These are phyloP conservation scores for Sophora flavescens DNA, from an alignment of 306 rosid species.

Conservation along the genomic window DNA sequence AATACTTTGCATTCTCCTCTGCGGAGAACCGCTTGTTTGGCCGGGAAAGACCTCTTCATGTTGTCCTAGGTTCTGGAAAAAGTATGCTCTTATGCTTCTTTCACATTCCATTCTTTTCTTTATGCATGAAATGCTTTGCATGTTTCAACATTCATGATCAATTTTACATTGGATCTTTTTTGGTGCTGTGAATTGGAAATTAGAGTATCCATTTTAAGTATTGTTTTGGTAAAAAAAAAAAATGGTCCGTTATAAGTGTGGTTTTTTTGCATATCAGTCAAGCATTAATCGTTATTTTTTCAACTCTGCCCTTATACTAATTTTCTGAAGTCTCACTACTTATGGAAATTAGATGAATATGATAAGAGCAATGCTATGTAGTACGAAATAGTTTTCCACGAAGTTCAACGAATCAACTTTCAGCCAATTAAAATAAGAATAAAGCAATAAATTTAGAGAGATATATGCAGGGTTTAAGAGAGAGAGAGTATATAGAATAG, in stretches of 20 bases:
- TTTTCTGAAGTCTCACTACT: not conserved
- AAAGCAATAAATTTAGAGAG: too few relatives aligned
- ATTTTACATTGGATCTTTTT: conserved; percentile 4
- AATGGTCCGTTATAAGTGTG: too few relatives aligned
- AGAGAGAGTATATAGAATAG: too few relatives aligned
- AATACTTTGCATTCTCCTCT: conserved; percentile 47
- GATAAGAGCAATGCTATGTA: too few relatives aligned
- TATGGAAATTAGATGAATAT: too few relatives aligned
- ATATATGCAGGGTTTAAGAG: too few relatives aligned
- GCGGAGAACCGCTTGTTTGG: conserved; percentile 63
- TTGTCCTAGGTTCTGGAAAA: conserved; percentile 63
- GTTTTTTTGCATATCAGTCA: not conserved
- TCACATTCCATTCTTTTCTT: conserved; percentile 2
- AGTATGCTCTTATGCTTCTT: conserved; percentile 45
- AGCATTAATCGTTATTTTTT: too few relatives aligned
- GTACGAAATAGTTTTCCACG: too few relatives aligned
- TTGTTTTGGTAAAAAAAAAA: not conserved
- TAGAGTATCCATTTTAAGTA: not conserved
- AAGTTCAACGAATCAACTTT: too few relatives aligned
- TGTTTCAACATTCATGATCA: not conserved
- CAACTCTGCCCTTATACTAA: not conserved
- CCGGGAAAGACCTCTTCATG: conserved; percentile 64
- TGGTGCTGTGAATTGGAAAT: not conserved
- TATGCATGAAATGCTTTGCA: not conserved
- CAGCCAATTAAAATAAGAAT: too few relatives aligned